Evolutionary conservation across 129 eudicot genomes (phyloP).

Genomic region (Ambrosia artemisiifolia): DNA sequence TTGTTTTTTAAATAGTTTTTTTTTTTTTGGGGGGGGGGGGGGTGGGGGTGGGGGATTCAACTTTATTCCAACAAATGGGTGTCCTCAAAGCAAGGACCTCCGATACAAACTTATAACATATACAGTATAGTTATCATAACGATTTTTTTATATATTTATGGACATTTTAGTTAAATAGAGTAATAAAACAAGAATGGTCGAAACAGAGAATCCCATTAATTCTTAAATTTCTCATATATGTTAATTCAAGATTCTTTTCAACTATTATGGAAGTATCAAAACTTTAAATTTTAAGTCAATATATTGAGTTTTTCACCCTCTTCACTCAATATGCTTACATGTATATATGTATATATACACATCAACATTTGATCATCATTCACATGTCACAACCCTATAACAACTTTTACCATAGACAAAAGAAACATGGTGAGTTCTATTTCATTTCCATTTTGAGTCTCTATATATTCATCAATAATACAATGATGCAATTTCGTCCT

Average conservation of each 20-base stretch:
- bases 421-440: constrained; percentile 19
- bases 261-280: constrained; percentile 21
- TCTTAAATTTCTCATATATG: constrained; percentile 7
- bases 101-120: too few relatives aligned
- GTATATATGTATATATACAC: constrained; percentile 9
- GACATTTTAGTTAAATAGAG: constrained; percentile 3
- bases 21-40: too few relatives aligned
- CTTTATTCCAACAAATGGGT: too few relatives aligned
- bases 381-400: not conserved
- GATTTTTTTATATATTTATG: not conserved
- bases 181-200: not conserved
- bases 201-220: constrained; percentile 3
- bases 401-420: not conserved
- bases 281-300: constrained; percentile 7
- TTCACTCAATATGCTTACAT: constrained; percentile 7
- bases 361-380: constrained; percentile 15
- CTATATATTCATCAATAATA: not conserved
- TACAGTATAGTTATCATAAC: not conserved
- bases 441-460: not conserved
- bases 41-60: too few relatives aligned
- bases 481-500: not conserved
- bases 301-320: constrained; percentile 3
- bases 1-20: not conserved
- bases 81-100: too few relatives aligned
- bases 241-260: not conserved